Evolutionary conservation across 805 yeast genomes (phyloP).

Genomic region (Saturnispora quitensis): DNA sequence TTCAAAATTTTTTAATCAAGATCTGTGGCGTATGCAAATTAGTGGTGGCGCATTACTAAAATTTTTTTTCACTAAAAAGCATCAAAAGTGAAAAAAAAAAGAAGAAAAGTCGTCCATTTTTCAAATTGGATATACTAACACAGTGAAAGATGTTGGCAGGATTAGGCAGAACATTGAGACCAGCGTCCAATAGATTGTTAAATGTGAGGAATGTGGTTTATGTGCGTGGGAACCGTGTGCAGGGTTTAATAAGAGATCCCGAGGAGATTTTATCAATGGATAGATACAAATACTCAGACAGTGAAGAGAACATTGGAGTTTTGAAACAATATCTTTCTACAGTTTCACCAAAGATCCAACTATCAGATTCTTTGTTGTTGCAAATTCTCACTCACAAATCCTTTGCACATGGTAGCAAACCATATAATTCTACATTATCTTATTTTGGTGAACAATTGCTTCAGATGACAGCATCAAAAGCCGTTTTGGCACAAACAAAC

Average conservation of each 20-base stretch:
- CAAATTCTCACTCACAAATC: constrained; percentile 91
- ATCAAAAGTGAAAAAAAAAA: neutral
- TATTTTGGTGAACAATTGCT: constrained; percentile 60
- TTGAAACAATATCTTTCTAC: constrained; percentile 38
- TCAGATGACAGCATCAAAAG: constrained; percentile 39
- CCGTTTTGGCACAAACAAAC: constrained; percentile 23
- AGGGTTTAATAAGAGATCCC: constrained; percentile 67
- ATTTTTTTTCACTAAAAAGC: neutral
- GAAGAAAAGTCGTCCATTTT: neutral
- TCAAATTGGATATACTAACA: neutral
- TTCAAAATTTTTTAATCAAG: neutral
- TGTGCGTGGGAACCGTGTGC: constrained; percentile 48
- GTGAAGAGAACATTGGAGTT: constrained; percentile 38
- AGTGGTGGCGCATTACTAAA: neutral
- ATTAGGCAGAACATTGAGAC: neutral
- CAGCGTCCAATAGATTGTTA: neutral
- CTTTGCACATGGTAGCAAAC: constrained; percentile 83
- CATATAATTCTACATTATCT: constrained; percentile 80
- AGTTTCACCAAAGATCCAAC: constrained; percentile 27
- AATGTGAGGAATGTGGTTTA: constrained; percentile 26
- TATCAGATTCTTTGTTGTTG: constrained; percentile 56
- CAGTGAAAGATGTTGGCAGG: neutral
- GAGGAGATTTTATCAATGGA: constrained; percentile 43
- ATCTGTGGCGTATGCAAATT: neutral
- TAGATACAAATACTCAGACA: constrained; percentile 47